Evolutionary conservation across 306 rosid species (phyloP), one percentile per base, ranked within the genome.

Genomic region (Malus orientalis): DNA sequence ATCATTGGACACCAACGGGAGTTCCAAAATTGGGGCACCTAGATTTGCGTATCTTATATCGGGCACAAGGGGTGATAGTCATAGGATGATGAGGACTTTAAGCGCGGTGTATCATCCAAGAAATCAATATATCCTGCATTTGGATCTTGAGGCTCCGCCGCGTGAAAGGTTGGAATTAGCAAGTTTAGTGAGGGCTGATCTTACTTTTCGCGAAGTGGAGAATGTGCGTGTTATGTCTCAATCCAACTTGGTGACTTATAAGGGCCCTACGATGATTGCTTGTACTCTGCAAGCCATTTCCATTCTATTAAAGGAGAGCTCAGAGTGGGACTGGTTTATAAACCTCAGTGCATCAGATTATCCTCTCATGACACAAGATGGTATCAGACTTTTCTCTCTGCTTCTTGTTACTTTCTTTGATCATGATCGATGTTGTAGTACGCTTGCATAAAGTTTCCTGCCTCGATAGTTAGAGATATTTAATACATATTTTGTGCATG

Each of bases 221-320:
- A 95, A 95, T 85, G 99, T 95, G 66, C 93, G 88, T 5, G 92
- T 92, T 69, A 92, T 95, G 99, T 88, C 89, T 78, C 89, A 81
- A 57, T 76, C 85, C 32, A 95, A 95, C 84, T 85, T 92, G 91
- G 97, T 95, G 60, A 96, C 99, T 36, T 96, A 95, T 74, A 95
- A 95, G 82, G 99, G 99, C 70, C 99, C 99, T 67, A 91, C 98
- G 1, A 95, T 95, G 99, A 92, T 95, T 78, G 99, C 99, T 81
- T 90, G 92, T 76, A 95, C 99, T 44, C 92, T 95, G 60, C 99
- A 95, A 88, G 99, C 99, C 2, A 89, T 95, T 78, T 86, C 99
- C 27, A 87, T 95, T 81, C 80, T 95, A 61, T 85, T 95, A 96
- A 90, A 83, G 84, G 97, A 95, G 85, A 87, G 91, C 80, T 59